Conservation (phyloP, 2,329 filamentous ascomycete species). For the Alternaria infectoria region DNA sequence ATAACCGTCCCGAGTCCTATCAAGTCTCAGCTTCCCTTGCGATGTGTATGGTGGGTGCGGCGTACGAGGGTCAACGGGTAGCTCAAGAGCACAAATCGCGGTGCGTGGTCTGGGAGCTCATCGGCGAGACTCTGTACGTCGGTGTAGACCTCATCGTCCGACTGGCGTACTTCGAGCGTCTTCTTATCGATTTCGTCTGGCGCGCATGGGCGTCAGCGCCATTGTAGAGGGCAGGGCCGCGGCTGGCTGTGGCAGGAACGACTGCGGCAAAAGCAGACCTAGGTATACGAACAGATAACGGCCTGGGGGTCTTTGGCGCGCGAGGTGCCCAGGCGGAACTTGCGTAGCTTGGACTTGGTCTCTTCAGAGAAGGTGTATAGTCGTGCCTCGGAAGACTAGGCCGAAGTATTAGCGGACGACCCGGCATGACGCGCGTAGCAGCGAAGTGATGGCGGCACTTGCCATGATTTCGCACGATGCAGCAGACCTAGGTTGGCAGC, state of each 20-base stretch:
- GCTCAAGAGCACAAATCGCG: conserved; percentile 86
- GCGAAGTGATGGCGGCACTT: conserved; percentile 12
- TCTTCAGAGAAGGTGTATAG: conserved; percentile 92
- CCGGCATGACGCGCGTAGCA: background rate
- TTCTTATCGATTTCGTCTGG: conserved; percentile 89
- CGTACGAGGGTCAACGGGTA: conserved; percentile 86
- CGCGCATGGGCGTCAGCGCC: conserved; percentile 38
- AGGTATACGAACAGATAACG: conserved; percentile 78
- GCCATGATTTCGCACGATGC: conserved; percentile 21
- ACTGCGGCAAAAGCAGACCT: background rate
- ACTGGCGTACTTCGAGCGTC: conserved; percentile 86
- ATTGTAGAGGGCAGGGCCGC: background rate
- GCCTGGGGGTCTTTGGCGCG: conserved; percentile 86
- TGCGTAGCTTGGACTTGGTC: conserved; percentile 87
- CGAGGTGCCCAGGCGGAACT: conserved; percentile 92
- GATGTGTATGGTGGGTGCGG: conserved; percentile 7
- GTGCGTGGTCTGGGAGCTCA: conserved; percentile 89
- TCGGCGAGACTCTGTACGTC: conserved; percentile 82
- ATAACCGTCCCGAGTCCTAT: conserved; percentile 79
- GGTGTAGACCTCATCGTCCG: conserved; percentile 81
- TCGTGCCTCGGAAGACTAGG: conserved; percentile 76
- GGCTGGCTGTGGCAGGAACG: background rate
- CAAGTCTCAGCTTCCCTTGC: conserved; percentile 8
- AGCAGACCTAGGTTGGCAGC: conserved; percentile 1
- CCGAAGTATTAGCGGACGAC: conserved; percentile 9